A percentile compares a stretch with the other conserved stretches of the same genome.
Evolutionary conservation across 2,329 filamentous ascomycete genomes (phyloP).

Genomic region (Lecanosticta acicola): DNA sequence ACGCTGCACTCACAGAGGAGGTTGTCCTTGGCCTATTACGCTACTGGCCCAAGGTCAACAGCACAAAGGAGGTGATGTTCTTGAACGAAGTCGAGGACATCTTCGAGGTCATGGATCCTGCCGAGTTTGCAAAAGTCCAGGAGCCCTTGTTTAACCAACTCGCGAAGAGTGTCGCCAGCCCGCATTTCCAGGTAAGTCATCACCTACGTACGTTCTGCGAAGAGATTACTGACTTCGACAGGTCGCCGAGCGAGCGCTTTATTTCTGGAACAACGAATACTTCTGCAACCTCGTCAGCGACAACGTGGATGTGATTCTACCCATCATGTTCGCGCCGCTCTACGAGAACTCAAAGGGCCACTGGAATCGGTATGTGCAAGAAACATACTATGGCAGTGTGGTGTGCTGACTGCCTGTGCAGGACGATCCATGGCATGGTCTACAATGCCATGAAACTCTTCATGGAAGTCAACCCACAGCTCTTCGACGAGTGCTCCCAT

Average conservation of each 20-base stretch:
- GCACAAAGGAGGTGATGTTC: slow-evolving; percentile 99
- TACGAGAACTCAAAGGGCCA: slow-evolving; percentile 99
- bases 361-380: slow-evolving; percentile 77
- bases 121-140: slow-evolving; percentile 97
- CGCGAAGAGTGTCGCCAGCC: slow-evolving; percentile 95
- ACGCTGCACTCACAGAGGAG: slow-evolving; percentile 94
- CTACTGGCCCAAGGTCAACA: slow-evolving; percentile 99
- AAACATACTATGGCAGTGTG: not conserved
- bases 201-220: not conserved
- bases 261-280: slow-evolving; percentile 99
- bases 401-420: slow-evolving; percentile 37
- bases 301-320: slow-evolving; percentile 95
- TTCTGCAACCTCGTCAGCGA: slow-evolving; percentile 99
- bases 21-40: slow-evolving; percentile 89
- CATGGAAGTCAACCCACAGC: slow-evolving; percentile 98
- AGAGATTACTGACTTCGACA: slow-evolving; percentile 23
- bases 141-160: slow-evolving; percentile 96
- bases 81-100: slow-evolving; percentile 99
- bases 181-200: slow-evolving; percentile 74
- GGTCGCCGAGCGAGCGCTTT: slow-evolving; percentile 92
- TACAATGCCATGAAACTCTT: slow-evolving; percentile 99
- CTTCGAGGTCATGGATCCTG: slow-evolving; percentile 98
- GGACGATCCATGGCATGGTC: slow-evolving; percentile 98
- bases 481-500: slow-evolving; percentile 97
- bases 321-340: slow-evolving; percentile 97